A percentile compares a stretch with the other conserved stretches of the same genome.
These are phyloP conservation scores for Sporothrix humicola DNA, from an alignment of 2,329 filamentous ascomycete genomes.

Conservation along the genomic window DNA sequence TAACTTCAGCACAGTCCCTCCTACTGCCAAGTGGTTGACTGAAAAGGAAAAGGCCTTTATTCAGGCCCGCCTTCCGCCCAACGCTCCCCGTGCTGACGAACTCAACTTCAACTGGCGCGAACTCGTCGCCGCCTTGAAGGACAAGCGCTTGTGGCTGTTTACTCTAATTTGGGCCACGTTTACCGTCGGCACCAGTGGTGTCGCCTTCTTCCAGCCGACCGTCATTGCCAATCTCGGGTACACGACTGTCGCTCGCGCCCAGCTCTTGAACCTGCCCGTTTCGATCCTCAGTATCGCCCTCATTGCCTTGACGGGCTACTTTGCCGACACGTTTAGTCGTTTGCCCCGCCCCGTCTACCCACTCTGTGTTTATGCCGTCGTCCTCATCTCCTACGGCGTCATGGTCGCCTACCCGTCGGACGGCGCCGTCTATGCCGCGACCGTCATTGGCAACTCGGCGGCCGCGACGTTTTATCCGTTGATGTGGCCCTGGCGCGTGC, in stretches of 20 bases:
- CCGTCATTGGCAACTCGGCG: slow-evolving; percentile 54
- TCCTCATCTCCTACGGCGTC: slow-evolving; percentile 36
- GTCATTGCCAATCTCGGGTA: slow-evolving; percentile 48
- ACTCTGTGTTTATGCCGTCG: slow-evolving; percentile 26
- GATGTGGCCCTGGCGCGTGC: slow-evolving; percentile 37
- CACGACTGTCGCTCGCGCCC: slow-evolving; percentile 51
- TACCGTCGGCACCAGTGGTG: slow-evolving; percentile 53
- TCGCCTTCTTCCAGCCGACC: slow-evolving; percentile 52
- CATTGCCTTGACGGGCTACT: slow-evolving; percentile 33
- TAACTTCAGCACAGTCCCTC: slow-evolving; percentile 45
- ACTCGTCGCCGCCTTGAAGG: slow-evolving; percentile 48
- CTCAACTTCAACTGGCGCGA: slow-evolving; percentile 50
- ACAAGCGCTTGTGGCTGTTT: slow-evolving; percentile 54
- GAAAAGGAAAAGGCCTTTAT: slow-evolving; percentile 56
- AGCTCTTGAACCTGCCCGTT: slow-evolving; percentile 51
- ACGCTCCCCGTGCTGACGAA: slow-evolving; percentile 51
- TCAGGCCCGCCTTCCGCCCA: slow-evolving; percentile 53
- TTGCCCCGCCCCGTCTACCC: slow-evolving; percentile 34
- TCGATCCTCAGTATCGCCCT: slow-evolving; percentile 31
- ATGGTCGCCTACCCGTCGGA: slow-evolving; percentile 34
- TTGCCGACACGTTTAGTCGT: slow-evolving; percentile 34
- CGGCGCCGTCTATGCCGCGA: slow-evolving; percentile 47
- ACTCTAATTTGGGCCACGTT: slow-evolving; percentile 54
- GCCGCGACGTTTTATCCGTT: slow-evolving; percentile 45
- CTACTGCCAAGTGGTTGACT: slow-evolving; percentile 53